These are phyloP conservation scores for Aureobasidium mangrovei DNA, from an alignment of 2,329 filamentous ascomycete species.

Conservation along the genomic window DNA sequence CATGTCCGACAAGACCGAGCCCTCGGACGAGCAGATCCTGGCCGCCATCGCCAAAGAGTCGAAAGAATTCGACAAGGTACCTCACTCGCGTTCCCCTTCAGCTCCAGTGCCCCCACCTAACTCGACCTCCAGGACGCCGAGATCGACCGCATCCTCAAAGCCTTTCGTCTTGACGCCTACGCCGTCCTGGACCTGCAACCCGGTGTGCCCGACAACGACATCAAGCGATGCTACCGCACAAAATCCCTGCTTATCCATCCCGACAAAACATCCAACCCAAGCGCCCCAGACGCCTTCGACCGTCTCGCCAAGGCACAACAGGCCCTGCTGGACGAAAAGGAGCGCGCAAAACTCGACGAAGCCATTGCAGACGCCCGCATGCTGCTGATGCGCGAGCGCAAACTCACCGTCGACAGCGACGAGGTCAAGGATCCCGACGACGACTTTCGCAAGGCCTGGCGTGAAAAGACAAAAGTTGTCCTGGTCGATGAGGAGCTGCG, in stretches of 20 bases:
- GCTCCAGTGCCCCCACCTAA: background rate
- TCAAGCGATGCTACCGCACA: slow-evolving; percentile 87
- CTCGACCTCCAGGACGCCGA: slow-evolving; percentile 63
- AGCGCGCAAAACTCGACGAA: slow-evolving; percentile 79
- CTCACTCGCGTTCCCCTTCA: background rate
- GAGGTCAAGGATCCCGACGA: slow-evolving; percentile 66
- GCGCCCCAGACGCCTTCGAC: slow-evolving; percentile 91
- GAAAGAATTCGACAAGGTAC: slow-evolving; percentile 83
- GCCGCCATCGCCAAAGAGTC: slow-evolving; percentile 74
- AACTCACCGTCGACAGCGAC: slow-evolving; percentile 80
- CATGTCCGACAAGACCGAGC: slow-evolving; percentile 43
- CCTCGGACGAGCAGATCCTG: slow-evolving; percentile 60
- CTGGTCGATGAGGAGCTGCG: slow-evolving; percentile 88
- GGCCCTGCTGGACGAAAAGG: slow-evolving; percentile 87
- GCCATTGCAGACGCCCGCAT: slow-evolving; percentile 92
- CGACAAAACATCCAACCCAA: slow-evolving; percentile 89
- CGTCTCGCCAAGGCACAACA: slow-evolving; percentile 90
- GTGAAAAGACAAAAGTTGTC: slow-evolving; percentile 80
- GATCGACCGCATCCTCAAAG: slow-evolving; percentile 86
- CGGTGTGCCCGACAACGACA: slow-evolving; percentile 89
- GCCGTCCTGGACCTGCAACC: slow-evolving; percentile 92
- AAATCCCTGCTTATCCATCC: slow-evolving; percentile 99
- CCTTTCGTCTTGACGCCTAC: slow-evolving; percentile 80
- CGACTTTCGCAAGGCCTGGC: slow-evolving; percentile 77
- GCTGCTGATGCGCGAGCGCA: slow-evolving; percentile 87